A percentile compares a stretch with the other conserved stretches of the same genome.
phyloP scores from a whole-genome alignment of 2,329 filamentous ascomycete species.

The Cordyceps sp. region DNA sequence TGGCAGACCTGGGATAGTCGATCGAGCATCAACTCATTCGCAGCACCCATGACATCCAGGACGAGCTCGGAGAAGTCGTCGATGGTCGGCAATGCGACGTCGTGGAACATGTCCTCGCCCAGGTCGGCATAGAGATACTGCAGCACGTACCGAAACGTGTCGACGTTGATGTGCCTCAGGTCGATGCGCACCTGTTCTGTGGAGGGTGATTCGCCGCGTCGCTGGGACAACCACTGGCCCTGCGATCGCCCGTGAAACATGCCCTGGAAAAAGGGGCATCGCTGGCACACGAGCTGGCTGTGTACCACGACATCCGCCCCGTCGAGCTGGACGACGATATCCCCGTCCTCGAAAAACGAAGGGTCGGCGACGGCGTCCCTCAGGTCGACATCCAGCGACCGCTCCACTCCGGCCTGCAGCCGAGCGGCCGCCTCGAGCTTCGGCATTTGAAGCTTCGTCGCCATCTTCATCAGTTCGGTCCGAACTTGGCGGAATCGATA shows the following conservation, averaged over 20 bases:
- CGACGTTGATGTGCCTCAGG: slow-evolving; percentile 59
- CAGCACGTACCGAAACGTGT: slow-evolving; percentile 64
- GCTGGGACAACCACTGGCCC: slow-evolving; percentile 66
- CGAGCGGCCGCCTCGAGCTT: slow-evolving; percentile 64
- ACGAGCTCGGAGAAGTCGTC: slow-evolving; percentile 83
- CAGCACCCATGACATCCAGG: slow-evolving; percentile 75
- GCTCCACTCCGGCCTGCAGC: slow-evolving; percentile 50
- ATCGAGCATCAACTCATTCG: slow-evolving; percentile 92
- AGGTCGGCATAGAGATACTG: slow-evolving; percentile 71
- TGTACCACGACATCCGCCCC: slow-evolving; percentile 59
- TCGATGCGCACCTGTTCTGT: slow-evolving; percentile 49
- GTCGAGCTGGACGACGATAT: slow-evolving; percentile 64
- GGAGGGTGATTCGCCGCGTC: slow-evolving; percentile 29
- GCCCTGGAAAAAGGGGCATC: slow-evolving; percentile 85
- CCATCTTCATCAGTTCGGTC: slow-evolving; percentile 74
- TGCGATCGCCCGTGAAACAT: slow-evolving; percentile 78
- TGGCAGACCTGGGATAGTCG: slow-evolving; percentile 83
- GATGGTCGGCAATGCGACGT: slow-evolving; percentile 50
- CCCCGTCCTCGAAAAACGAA: slow-evolving; percentile 60
- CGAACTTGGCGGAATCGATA: slow-evolving; percentile 66
- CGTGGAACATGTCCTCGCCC: slow-evolving; percentile 66
- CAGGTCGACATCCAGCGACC: slow-evolving; percentile 53
- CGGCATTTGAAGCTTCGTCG: slow-evolving; percentile 50
- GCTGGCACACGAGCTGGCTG: slow-evolving; percentile 59
- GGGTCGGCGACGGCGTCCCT: slow-evolving; percentile 49